Percentiles rank a stretch among this genome's conserved stretches.
phyloP scores from a whole-genome alignment of 2,329 filamentous ascomycete species.

The Fusarium udum region DNA sequence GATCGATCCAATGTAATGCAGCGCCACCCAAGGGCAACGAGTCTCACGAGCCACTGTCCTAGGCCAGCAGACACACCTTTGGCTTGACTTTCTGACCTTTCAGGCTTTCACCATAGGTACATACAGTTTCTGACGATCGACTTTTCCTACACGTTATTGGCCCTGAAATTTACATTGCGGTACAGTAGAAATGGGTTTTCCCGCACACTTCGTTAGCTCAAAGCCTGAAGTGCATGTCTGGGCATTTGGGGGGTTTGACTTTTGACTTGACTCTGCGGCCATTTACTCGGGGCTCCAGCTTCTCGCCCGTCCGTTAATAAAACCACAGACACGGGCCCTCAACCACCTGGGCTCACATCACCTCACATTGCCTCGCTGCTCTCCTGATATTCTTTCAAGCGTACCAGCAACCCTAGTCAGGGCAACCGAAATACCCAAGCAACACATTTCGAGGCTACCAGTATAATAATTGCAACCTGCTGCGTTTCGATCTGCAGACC shows the following conservation, averaged over 20 bases:
- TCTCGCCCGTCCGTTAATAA: slow-evolving; percentile 29
- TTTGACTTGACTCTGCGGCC: slow-evolving; percentile 1
- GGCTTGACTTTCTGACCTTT: slow-evolving; percentile 11
- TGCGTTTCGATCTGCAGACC: slow-evolving; percentile 36
- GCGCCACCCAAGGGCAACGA: slow-evolving; percentile 30
- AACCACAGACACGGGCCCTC: slow-evolving; percentile 38
- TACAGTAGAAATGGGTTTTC: slow-evolving; percentile 11
- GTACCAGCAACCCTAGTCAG: slow-evolving; percentile 35
- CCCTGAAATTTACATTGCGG: slow-evolving; percentile 1
- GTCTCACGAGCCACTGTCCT: slow-evolving; percentile 32
- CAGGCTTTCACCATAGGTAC: slow-evolving; percentile 4
- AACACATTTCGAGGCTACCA: slow-evolving; percentile 31
- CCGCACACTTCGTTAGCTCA: slow-evolving; percentile 3
- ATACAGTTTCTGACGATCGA: slow-evolving; percentile 6
- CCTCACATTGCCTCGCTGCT: slow-evolving; percentile 42
- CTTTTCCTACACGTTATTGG: not conserved
- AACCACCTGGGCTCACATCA: slow-evolving; percentile 40
- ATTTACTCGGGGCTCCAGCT: slow-evolving; percentile 23
- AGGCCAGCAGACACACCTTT: slow-evolving; percentile 35
- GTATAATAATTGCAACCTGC: slow-evolving; percentile 39
- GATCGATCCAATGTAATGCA: slow-evolving; percentile 26
- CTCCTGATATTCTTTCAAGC: slow-evolving; percentile 41
- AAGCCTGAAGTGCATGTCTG: slow-evolving; percentile 12
- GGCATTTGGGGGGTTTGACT: not conserved
- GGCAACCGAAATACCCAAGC: slow-evolving; percentile 38